Conservation (phyloP, 106 monocot genomes). For the Acorus calamus region DNA sequence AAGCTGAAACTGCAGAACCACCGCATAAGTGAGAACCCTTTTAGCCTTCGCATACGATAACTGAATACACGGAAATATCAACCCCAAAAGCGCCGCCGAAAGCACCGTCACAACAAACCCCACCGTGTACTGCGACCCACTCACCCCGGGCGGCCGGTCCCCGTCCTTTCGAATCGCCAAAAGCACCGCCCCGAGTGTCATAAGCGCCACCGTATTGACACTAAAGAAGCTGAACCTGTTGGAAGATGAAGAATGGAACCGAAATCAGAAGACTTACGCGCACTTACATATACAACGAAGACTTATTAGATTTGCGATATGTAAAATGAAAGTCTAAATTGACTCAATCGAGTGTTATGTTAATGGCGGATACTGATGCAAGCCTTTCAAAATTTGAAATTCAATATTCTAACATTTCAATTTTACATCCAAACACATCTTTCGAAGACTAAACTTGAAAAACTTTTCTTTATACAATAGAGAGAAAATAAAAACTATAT, state of each 20-base stretch:
- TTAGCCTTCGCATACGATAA: conserved; percentile 16
- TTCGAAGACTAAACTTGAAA: too few relatives aligned
- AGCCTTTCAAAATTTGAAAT: too few relatives aligned
- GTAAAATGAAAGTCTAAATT: too few relatives aligned
- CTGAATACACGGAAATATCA: conserved; percentile 43
- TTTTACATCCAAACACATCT: too few relatives aligned
- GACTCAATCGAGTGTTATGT: too few relatives aligned
- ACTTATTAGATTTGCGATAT: too few relatives aligned
- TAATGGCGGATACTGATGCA: too few relatives aligned
- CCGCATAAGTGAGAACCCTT: conserved; percentile 16
- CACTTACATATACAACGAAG: not conserved
- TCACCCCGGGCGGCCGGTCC: conserved; percentile 21
- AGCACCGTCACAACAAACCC: conserved; percentile 25
- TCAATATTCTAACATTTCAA: too few relatives aligned
- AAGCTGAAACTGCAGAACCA: conserved; percentile 46
- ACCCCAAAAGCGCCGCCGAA: conserved; percentile 20
- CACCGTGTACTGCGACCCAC: conserved; percentile 14
- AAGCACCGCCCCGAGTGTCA: conserved; percentile 32
- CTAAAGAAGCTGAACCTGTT: conserved; percentile 32
- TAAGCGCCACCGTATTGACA: conserved; percentile 34
- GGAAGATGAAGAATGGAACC: conserved; percentile 27
- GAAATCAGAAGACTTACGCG: not conserved
- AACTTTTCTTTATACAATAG: too few relatives aligned
- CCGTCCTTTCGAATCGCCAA: conserved; percentile 10
- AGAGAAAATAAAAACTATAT: conserved; percentile 12